These are phyloP conservation scores for Torrubiella hemipterigena DNA, from an alignment of 2,329 filamentous ascomycete genomes.

Conservation along the genomic window DNA sequence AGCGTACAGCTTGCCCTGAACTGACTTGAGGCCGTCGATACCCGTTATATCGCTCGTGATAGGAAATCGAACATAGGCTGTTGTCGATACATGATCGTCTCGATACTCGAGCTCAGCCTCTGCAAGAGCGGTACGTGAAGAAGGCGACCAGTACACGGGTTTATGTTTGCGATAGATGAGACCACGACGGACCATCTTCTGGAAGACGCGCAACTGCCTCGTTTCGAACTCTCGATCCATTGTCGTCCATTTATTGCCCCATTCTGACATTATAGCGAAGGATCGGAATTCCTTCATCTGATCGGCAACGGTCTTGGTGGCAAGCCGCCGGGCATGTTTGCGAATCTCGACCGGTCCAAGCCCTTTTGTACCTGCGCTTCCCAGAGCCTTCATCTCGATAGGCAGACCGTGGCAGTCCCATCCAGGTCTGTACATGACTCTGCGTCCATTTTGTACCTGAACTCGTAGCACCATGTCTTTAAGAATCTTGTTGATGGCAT, in stretches of 20 bases:
- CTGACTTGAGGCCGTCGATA: constrained; percentile 21
- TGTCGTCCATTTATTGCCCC: constrained; percentile 65
- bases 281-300: constrained; percentile 65
- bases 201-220: constrained; percentile 63
- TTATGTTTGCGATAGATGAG: constrained; percentile 69
- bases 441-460: constrained; percentile 59
- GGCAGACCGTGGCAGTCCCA: constrained; percentile 98
- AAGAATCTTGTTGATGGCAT: constrained; percentile 91
- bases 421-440: constrained; percentile 74
- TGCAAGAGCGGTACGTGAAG: constrained; percentile 65
- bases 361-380: constrained; percentile 29
- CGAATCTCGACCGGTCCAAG: constrained; percentile 49
- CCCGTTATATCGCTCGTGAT: constrained; percentile 32
- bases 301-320: constrained; percentile 52
- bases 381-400: constrained; percentile 91
- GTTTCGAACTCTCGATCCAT: constrained; percentile 69
- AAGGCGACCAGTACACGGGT: constrained; percentile 80
- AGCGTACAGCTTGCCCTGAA: constrained; percentile 50
- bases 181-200: constrained; percentile 59
- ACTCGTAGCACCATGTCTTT: constrained; percentile 87
- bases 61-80: constrained; percentile 73
- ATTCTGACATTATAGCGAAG: constrained; percentile 72
- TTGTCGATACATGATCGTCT: constrained; percentile 57
- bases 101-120: constrained; percentile 80
- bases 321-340: constrained; percentile 51